These are phyloP conservation scores for Gentiana dahurica DNA, from an alignment of 257 asterid genomes.

Conservation along the genomic window DNA sequence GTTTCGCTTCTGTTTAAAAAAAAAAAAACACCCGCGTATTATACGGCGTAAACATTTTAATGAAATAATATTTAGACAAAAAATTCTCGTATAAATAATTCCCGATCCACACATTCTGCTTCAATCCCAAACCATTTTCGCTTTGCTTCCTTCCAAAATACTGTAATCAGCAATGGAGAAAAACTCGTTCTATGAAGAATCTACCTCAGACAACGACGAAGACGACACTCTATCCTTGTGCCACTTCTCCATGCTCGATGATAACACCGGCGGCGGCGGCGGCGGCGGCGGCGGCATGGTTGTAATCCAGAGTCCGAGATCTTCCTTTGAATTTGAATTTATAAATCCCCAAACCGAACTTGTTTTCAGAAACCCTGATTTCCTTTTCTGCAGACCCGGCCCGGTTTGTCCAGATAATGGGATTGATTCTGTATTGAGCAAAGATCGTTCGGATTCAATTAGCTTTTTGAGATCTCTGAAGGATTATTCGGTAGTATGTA, in stretches of 20 bases:
- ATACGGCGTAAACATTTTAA: too few species aligned
- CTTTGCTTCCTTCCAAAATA: background rate
- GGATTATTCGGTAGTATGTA: background rate
- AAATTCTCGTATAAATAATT: too few species aligned
- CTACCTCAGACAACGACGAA: slow-evolving; percentile 9
- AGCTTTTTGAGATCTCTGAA: background rate
- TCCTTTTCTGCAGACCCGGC: too few species aligned
- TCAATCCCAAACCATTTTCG: too few species aligned
- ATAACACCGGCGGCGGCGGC: background rate
- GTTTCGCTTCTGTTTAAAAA: too few species aligned
- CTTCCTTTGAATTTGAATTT: slow-evolving; percentile 22
- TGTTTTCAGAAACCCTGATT: too few species aligned
- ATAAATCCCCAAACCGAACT: too few species aligned
- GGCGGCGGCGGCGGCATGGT: too few species aligned
- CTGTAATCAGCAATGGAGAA: slow-evolving; percentile 7
- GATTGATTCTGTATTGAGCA: background rate
- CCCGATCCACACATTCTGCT: too few species aligned
- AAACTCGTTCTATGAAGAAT: background rate
- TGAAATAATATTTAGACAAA: too few species aligned
- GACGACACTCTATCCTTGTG: slow-evolving; percentile 33
- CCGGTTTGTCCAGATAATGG: background rate
- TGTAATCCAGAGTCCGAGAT: slow-evolving; percentile 6
- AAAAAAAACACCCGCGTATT: too few species aligned
- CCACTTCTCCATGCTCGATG: slow-evolving; percentile 17
- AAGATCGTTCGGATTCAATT: slow-evolving; percentile 5